Evolutionary conservation across 495 filamentous ascomycete genomes (phyloP).

Genomic region (Cercophora sp.): DNA sequence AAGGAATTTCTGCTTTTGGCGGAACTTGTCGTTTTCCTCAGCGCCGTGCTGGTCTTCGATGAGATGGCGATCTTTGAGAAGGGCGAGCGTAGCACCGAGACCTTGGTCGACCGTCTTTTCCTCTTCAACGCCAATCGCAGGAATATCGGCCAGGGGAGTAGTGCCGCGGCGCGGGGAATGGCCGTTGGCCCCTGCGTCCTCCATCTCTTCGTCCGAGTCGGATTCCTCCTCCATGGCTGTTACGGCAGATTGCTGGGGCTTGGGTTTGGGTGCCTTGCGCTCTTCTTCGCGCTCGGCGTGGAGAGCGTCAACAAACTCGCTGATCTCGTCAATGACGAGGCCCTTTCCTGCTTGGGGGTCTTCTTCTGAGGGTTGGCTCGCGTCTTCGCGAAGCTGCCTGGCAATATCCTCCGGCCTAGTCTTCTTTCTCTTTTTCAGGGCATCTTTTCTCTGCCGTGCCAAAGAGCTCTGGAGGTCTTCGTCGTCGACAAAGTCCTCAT

Average conservation of each 20-base stretch:
- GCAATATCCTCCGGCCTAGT: conserved; percentile 80
- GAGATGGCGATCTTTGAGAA: conserved; percentile 79
- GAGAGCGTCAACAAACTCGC: conserved; percentile 87
- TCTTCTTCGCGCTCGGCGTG: conserved; percentile 64
- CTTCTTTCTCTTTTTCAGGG: conserved; percentile 87
- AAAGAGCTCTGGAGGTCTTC: conserved; percentile 87
- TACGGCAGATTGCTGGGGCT: conserved; percentile 28
- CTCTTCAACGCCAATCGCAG: conserved; percentile 75
- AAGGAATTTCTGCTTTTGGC: conserved; percentile 77
- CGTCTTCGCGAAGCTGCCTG: conserved; percentile 73
- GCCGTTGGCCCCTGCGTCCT: conserved; percentile 48
- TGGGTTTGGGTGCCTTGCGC: conserved; percentile 45
- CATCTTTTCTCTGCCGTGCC: conserved; percentile 71
- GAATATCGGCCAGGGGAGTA: conserved; percentile 27
- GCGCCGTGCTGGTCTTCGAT: conserved; percentile 60
- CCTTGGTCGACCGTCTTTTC: conserved; percentile 74
- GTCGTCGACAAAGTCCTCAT: conserved; percentile 78
- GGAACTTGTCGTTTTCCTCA: conserved; percentile 63
- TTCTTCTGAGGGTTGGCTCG: conserved; percentile 44
- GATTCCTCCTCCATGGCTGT: conserved; percentile 51
- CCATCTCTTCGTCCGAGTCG: conserved; percentile 46
- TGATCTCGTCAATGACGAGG: conserved; percentile 88
- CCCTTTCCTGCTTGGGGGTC: conserved; percentile 59
- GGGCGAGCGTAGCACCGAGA: conserved; percentile 72
- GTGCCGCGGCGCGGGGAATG: not conserved